Conservation (phyloP, 345 rosid species). For the Eucalyptus cladocalyx region DNA sequence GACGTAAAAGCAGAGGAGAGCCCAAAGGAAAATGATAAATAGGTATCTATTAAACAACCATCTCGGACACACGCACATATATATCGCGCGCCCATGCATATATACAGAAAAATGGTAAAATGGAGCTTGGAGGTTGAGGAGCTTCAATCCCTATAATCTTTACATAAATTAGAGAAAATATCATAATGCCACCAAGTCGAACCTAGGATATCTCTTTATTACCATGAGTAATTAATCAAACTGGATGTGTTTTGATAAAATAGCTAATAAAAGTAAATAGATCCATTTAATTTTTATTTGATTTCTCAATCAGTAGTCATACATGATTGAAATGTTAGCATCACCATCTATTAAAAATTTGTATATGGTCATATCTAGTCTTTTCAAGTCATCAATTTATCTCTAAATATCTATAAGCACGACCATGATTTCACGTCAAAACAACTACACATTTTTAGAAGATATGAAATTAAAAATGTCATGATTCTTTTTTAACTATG, state of each 20-base stretch:
- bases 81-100: background rate
- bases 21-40: background rate
- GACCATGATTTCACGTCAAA: background rate
- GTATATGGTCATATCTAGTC: background rate
- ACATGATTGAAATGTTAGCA: background rate
- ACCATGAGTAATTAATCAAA: background rate
- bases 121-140: background rate
- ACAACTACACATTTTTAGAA: background rate
- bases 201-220: background rate
- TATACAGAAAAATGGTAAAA: background rate
- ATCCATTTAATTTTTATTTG: background rate
- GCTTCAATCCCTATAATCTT: background rate
- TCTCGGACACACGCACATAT: background rate
- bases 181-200: background rate
- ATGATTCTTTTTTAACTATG: background rate
- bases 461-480: background rate
- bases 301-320: background rate
- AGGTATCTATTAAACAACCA: background rate
- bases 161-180: background rate
- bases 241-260: background rate
- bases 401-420: fast-evolving
- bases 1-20: background rate
- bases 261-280: background rate
- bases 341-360: background rate
- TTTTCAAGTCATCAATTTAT: background rate